phyloP scores from a whole-genome alignment of 345 rosid species.

The Noccaea caerulescens region DNA sequence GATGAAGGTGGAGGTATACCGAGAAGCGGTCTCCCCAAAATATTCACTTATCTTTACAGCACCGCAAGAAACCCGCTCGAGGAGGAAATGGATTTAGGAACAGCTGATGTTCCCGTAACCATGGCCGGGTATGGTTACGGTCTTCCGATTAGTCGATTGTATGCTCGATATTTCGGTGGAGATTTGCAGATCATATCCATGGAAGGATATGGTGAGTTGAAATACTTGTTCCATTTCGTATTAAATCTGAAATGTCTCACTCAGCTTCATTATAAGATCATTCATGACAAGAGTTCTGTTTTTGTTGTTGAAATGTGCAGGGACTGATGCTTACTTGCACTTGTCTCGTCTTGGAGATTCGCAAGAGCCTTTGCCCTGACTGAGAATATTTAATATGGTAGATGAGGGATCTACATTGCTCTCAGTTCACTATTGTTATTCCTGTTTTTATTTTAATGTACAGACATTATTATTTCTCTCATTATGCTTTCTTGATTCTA shows the following conservation, averaged over 20 bases:
- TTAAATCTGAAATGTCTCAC: slow-evolving; percentile 8
- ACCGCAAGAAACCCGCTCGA: slow-evolving; percentile 90
- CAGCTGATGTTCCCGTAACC: slow-evolving; percentile 62
- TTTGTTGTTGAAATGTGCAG: slow-evolving; percentile 46
- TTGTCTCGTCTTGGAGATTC: slow-evolving; percentile 66
- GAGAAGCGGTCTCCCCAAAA: slow-evolving; percentile 95
- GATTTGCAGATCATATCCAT: slow-evolving; percentile 93
- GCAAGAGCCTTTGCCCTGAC: slow-evolving; percentile 71
- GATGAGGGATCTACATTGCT: slow-evolving; percentile 30
- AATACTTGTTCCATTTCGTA: slow-evolving; percentile 19
- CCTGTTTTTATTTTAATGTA: slow-evolving; percentile 25
- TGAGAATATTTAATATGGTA: slow-evolving; percentile 22
- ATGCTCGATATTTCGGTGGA: slow-evolving; percentile 96
- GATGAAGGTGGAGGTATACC: slow-evolving; percentile 99
- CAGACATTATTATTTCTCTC: slow-evolving; percentile 37
- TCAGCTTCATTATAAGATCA: background rate
- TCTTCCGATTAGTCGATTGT: slow-evolving; percentile 90
- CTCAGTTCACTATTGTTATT: slow-evolving; percentile 12
- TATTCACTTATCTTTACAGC: slow-evolving; percentile 94
- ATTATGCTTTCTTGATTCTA: slow-evolving; percentile 33
- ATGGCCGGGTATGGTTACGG: slow-evolving; percentile 99
- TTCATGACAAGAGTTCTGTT: background rate
- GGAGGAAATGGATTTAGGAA: slow-evolving; percentile 64
- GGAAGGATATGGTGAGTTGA: slow-evolving; percentile 98
- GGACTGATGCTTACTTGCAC: slow-evolving; percentile 80